phyloP scores from a whole-genome alignment of 2,329 filamentous ascomycete species.

The Colletotrichum navitas region DNA sequence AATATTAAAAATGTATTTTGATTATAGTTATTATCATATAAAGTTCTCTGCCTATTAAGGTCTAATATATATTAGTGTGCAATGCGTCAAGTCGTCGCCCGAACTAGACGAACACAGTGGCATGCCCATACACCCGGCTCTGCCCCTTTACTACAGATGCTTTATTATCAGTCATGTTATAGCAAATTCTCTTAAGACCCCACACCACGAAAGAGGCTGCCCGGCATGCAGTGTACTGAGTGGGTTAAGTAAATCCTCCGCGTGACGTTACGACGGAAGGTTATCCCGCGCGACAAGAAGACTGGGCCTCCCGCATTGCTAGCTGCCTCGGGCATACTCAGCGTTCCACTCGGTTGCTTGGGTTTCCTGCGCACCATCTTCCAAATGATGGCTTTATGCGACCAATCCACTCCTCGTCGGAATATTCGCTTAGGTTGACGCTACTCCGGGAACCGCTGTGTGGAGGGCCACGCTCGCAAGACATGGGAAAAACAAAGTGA shows the following conservation, averaged over 20 bases:
- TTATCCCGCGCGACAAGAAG: not conserved
- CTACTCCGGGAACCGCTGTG: constrained; percentile 3
- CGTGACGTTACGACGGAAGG: not conserved
- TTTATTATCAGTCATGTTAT: not conserved
- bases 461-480: constrained; percentile 1
- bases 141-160: not conserved
- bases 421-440: constrained; percentile 19
- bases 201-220: not conserved
- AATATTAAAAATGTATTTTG: too few relatives aligned
- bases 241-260: constrained; percentile 1
- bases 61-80: too few relatives aligned
- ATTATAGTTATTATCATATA: too few relatives aligned
- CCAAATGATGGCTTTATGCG: not conserved
- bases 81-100: not conserved
- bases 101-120: not conserved
- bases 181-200: constrained; percentile 1
- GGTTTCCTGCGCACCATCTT: constrained; percentile 4
- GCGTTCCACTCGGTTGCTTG: not conserved
- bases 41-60: too few relatives aligned
- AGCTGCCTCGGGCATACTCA: not conserved
- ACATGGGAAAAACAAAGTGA: not conserved
- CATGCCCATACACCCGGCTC: not conserved
- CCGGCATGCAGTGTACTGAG: not conserved
- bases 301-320: not conserved
- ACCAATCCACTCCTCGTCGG: constrained; percentile 20